Conservation (phyloP, 306 rosid genomes). For the Elaeagnus macrophylla region DNA sequence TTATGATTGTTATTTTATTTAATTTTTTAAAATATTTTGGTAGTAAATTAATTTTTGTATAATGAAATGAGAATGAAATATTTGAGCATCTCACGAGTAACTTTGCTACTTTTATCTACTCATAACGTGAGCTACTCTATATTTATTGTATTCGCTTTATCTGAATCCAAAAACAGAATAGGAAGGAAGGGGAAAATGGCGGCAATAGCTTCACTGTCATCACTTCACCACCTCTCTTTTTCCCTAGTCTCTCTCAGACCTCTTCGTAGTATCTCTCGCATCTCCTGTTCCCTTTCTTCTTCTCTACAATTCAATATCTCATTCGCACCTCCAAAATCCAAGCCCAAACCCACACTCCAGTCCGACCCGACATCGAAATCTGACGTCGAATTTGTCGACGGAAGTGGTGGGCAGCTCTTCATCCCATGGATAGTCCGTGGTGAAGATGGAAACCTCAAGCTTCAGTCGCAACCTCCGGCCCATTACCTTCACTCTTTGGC, state of each 20-base stretch:
- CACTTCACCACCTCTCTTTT: slow-evolving; percentile 17
- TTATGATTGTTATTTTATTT: no score
- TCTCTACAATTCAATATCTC: slow-evolving; percentile 68
- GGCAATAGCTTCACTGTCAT: slow-evolving; percentile 27
- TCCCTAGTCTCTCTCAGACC: slow-evolving; percentile 51
- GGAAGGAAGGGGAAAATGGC: not conserved
- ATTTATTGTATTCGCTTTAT: no score
- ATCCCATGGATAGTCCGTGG: slow-evolving; percentile 90
- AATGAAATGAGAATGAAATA: no score
- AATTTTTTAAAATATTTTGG: no score
- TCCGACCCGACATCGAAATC: slow-evolving; percentile 4
- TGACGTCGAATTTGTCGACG: not conserved
- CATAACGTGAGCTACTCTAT: no score
- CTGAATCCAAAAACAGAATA: no score
- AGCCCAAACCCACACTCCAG: slow-evolving; percentile 14
- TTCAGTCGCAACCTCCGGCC: slow-evolving; percentile 58
- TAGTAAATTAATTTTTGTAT: no score
- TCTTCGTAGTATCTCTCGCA: slow-evolving; percentile 23
- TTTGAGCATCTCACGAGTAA: no score
- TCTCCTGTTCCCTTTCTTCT: slow-evolving; percentile 31
- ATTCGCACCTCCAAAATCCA: slow-evolving; percentile 60
- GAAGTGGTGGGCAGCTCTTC: slow-evolving; percentile 35
- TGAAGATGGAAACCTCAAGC: slow-evolving; percentile 65
- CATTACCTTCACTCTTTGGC: slow-evolving; percentile 40
- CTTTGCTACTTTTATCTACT: no score